Evolutionary conservation across 805 yeast genomes (phyloP).

Genomic region (Schizosaccharomyces cryophilus): DNA sequence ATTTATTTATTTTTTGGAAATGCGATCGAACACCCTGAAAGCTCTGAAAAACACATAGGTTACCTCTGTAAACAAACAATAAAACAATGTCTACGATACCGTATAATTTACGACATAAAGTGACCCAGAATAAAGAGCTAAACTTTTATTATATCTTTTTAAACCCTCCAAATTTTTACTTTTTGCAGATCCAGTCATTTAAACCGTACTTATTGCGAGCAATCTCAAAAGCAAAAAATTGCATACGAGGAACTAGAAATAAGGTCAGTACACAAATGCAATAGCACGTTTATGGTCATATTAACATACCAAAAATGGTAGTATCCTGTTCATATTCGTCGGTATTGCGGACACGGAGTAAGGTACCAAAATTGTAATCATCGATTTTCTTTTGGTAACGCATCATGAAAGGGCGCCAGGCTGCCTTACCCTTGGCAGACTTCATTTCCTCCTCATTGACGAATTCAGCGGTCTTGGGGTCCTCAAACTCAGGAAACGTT

Average conservation of each 20-base stretch:
- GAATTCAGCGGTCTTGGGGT: slow-evolving; percentile 25
- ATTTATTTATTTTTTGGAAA: too few species aligned
- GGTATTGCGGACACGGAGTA: slow-evolving; percentile 46
- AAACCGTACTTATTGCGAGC: slow-evolving; percentile 74
- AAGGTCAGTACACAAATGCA: neutral
- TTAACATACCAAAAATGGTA: slow-evolving; percentile 42
- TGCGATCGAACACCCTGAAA: too few species aligned
- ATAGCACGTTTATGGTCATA: neutral
- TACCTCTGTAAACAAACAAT: too few species aligned
- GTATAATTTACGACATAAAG: too few species aligned
- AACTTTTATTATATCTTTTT: neutral
- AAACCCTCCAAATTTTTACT: neutral
- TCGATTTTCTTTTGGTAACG: slow-evolving; percentile 57
- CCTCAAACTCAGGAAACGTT: slow-evolving; percentile 74
- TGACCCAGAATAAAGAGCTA: neutral
- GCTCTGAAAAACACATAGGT: too few species aligned
- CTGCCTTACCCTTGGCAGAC: slow-evolving; percentile 49
- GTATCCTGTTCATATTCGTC: slow-evolving; percentile 62
- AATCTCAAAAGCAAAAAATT: slow-evolving; percentile 84
- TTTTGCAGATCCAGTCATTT: slow-evolving; percentile 57
- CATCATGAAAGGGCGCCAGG: slow-evolving; percentile 76
- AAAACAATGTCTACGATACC: too few species aligned
- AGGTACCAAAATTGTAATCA: slow-evolving; percentile 87
- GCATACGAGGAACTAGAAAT: slow-evolving; percentile 43
- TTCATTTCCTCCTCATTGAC: slow-evolving; percentile 66